Evolutionary conservation across 768 basidiomycete species (phyloP).

Genomic region (Royoungia palumana): DNA sequence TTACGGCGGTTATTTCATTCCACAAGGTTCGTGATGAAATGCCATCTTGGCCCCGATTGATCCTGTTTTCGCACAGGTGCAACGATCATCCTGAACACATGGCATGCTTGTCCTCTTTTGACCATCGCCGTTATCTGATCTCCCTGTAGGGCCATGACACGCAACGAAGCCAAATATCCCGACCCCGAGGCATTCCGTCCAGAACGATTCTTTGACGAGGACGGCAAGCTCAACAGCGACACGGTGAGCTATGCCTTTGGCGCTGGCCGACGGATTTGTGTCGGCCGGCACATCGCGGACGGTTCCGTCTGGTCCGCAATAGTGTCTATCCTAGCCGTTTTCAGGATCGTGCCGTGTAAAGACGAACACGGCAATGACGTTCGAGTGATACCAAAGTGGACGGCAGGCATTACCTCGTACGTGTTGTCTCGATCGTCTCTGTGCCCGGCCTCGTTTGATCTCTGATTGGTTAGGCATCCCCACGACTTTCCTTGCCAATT

Average conservation of each 20-base stretch:
- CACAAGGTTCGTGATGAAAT: conserved; percentile 39
- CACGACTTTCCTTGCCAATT: conserved; percentile 24
- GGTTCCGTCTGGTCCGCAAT: conserved; percentile 38
- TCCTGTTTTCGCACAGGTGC: conserved; percentile 15
- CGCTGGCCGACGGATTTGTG: conserved; percentile 36
- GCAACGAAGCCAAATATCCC: conserved; percentile 33
- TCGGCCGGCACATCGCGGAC: conserved; percentile 44
- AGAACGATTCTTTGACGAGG: conserved; percentile 31
- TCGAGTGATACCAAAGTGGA: conserved; percentile 19
- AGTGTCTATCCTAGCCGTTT: conserved; percentile 32
- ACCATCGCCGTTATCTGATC: neutral
- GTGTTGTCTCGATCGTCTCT: neutral
- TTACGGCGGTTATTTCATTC: conserved; percentile 52
- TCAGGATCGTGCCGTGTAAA: conserved; percentile 31
- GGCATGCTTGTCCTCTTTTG: conserved; percentile 7
- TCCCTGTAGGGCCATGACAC: conserved; percentile 28
- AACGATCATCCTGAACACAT: conserved; percentile 29
- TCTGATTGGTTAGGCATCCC: conserved; percentile 18
- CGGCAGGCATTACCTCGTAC: conserved; percentile 28
- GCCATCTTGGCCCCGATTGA: neutral
- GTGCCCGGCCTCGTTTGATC: neutral
- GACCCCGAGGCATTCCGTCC: conserved; percentile 35
- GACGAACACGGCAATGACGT: conserved; percentile 25
- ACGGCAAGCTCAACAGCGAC: conserved; percentile 26
- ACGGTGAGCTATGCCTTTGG: conserved; percentile 33